A percentile compares a stretch with the other conserved stretches of the same genome.
Conservation (phyloP, 2,329 filamentous ascomycete species). For the Talaromyces funiculosus region DNA sequence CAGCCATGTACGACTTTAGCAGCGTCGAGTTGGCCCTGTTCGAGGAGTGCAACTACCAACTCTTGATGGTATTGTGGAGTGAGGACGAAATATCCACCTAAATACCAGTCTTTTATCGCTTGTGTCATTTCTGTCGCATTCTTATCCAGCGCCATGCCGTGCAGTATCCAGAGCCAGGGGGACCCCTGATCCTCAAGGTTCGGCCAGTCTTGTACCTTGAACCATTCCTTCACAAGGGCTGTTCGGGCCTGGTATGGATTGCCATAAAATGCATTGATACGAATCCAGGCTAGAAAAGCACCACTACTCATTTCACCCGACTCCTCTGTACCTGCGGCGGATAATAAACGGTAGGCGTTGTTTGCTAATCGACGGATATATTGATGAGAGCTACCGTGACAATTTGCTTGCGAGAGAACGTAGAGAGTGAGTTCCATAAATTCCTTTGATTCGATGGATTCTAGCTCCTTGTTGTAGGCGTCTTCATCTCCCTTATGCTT, state of each 20-base stretch:
- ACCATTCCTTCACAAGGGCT: constrained; percentile 40
- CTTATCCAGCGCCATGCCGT: constrained; percentile 57
- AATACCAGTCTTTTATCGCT: constrained; percentile 46
- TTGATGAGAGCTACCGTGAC: constrained; percentile 32
- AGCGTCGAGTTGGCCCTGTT: constrained; percentile 51
- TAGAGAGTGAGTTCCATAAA: constrained; percentile 38
- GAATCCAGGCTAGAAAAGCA: constrained; percentile 44
- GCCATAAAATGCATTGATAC: constrained; percentile 51
- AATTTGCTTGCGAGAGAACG: constrained; percentile 32
- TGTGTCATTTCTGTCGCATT: constrained; percentile 53
- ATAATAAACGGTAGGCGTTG: constrained; percentile 24
- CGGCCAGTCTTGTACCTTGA: constrained; percentile 23
- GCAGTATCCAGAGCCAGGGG: constrained; percentile 49
- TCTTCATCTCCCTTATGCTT: constrained; percentile 26
- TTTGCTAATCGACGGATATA: constrained; percentile 37
- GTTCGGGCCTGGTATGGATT: constrained; percentile 50
- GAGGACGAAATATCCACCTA: constrained; percentile 45
- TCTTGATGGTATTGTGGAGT: constrained; percentile 39
- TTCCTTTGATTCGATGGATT: constrained; percentile 34
- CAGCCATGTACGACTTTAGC: constrained; percentile 64
- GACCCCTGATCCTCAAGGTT: constrained; percentile 18
- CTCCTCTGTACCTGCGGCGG: constrained; percentile 34
- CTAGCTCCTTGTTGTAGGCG: constrained; percentile 29
- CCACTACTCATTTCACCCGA: constrained; percentile 29
- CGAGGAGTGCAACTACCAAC: constrained; percentile 59